phyloP scores from a whole-genome alignment of 2,329 filamentous ascomycete genomes.

The Paracorniculantispora psalliotae region DNA sequence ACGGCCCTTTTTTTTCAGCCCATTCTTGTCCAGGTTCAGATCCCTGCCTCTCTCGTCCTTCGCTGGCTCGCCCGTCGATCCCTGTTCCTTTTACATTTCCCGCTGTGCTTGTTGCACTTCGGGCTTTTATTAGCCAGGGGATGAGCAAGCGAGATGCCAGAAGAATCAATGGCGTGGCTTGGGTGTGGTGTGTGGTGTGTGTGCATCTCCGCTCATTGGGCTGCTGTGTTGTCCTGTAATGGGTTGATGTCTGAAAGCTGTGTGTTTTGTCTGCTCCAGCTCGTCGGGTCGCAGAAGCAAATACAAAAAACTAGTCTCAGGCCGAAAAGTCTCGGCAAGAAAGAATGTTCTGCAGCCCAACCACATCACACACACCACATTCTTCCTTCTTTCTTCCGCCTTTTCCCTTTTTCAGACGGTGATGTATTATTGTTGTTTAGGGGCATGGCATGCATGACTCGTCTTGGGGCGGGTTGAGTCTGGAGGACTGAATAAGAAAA shows the following conservation, averaged over 20 bases:
- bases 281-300: conserved; percentile 4
- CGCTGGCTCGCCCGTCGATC: not conserved
- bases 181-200: not conserved
- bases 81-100: not conserved
- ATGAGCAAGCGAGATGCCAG: no score
- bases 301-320: not conserved
- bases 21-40: not conserved
- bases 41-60: not conserved
- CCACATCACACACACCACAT: not conserved
- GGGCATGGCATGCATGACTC: no score
- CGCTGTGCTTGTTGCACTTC: not conserved
- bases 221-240: not conserved
- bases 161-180: not conserved
- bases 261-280: no score
- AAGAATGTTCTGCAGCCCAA: conserved; percentile 2
- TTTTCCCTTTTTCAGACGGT: no score
- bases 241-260: no score
- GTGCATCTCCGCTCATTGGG: not conserved
- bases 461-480: no score
- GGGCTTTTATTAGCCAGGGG: not conserved
- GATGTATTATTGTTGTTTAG: no score
- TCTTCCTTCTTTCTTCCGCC: no score
- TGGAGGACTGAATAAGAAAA: no score
- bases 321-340: conserved; percentile 4
- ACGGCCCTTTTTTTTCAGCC: not conserved